phyloP scores from a whole-genome alignment of 2,329 filamentous ascomycete species.

The Venturia nashicola region DNA sequence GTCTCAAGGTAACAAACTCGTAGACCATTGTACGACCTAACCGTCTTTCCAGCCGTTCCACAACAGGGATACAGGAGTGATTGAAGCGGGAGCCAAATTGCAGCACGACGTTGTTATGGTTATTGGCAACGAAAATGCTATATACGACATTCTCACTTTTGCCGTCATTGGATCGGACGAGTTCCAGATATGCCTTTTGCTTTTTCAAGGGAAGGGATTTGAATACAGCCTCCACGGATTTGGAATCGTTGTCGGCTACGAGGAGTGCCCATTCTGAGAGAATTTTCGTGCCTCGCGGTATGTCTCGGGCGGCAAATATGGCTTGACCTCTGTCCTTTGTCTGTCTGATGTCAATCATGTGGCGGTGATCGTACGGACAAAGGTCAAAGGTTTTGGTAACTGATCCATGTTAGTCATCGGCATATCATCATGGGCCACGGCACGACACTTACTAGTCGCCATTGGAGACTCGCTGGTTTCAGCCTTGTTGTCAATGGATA shows the following conservation, averaged over 20 bases:
- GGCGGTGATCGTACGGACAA: not conserved
- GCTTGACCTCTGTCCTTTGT: not conserved
- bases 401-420: not conserved
- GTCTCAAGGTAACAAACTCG: not conserved
- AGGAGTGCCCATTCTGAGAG: not conserved
- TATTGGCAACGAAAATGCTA: not conserved
- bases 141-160: not conserved
- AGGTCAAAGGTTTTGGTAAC: not conserved
- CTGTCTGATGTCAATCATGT: not conserved
- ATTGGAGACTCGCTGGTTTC: not conserved
- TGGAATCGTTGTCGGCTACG: not conserved
- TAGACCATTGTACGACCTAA: not conserved
- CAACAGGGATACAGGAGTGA: not conserved
- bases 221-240: not conserved
- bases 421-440: not conserved
- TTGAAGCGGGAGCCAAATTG: not conserved
- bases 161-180: not conserved
- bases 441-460: not conserved
- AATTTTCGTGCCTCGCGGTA: not conserved
- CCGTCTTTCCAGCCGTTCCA: not conserved
- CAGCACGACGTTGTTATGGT: not conserved
- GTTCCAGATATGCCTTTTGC: not conserved
- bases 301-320: not conserved
- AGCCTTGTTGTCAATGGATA: not conserved
- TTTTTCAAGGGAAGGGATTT: not conserved